Evolutionary conservation across 2,329 filamentous ascomycete species (phyloP).

Genomic region (Byssoonygena ceratinophila): DNA sequence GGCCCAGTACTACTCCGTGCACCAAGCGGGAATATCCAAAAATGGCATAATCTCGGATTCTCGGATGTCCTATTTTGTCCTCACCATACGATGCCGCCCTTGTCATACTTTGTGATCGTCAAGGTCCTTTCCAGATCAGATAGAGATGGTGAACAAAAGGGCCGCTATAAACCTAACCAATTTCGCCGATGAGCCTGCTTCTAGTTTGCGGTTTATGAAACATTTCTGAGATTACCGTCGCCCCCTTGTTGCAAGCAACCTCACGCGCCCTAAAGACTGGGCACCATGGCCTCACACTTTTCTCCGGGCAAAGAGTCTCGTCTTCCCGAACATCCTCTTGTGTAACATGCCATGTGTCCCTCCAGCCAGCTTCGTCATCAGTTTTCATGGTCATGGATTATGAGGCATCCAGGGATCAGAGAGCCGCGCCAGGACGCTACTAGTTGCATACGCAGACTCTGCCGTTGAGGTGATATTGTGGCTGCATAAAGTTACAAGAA

Average conservation of each 20-base stretch:
- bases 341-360: background rate
- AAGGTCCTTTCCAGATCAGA: no score
- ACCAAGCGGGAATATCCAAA: background rate
- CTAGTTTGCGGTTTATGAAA: no score
- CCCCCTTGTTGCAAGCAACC: background rate
- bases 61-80: background rate
- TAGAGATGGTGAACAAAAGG: no score
- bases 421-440: background rate
- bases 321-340: background rate
- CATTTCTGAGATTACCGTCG: background rate
- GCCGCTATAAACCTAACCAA: no score
- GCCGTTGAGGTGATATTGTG: constrained; percentile 1
- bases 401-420: background rate
- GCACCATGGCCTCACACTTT: background rate
- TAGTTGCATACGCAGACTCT: background rate
- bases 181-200: no score
- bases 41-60: background rate
- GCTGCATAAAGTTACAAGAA: constrained; percentile 3
- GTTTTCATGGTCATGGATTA: background rate
- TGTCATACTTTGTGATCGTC: no score
- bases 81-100: no score
- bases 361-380: background rate
- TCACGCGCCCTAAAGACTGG: background rate
- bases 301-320: background rate
- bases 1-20: background rate